Evolutionary conservation across 75 land plant genomes (phyloP).

Genomic region (Picea sitchensis): DNA sequence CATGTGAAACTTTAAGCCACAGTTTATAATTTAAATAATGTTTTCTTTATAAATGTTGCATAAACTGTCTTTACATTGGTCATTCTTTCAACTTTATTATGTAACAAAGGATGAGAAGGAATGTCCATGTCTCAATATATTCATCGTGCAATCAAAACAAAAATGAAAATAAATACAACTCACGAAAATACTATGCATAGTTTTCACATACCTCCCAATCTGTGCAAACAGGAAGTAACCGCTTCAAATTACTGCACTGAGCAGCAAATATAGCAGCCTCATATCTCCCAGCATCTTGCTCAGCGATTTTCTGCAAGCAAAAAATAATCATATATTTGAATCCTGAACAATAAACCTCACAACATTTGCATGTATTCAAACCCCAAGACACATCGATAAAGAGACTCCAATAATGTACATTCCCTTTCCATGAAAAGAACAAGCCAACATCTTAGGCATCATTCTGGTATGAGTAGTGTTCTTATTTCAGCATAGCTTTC

Average conservation of each 20-base stretch:
- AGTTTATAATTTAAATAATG: no score
- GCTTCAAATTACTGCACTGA: conserved; percentile 84
- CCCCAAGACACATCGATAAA: background rate
- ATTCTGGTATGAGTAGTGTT: background rate
- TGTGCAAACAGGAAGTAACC: conserved; percentile 80
- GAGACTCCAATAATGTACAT: background rate
- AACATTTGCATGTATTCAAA: background rate
- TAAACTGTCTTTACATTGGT: no score
- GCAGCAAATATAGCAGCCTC: conserved; percentile 93
- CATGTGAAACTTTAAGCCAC: no score
- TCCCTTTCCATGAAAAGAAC: background rate
- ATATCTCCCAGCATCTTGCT: conserved; percentile 75
- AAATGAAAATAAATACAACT: background rate
- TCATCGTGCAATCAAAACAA: background rate
- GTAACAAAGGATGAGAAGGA: no score
- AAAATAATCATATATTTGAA: no score
- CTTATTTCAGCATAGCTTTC: background rate
- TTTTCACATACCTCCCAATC: conserved; percentile 84
- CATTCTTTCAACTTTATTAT: no score
- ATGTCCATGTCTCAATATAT: no score
- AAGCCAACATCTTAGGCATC: background rate
- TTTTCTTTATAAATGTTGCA: no score
- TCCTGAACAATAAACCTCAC: background rate
- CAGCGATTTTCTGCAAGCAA: conserved; percentile 68
- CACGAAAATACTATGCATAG: background rate